phyloP scores from a whole-genome alignment of 192 early-diverging fungal species.

The Cladochytrium replicatum region DNA sequence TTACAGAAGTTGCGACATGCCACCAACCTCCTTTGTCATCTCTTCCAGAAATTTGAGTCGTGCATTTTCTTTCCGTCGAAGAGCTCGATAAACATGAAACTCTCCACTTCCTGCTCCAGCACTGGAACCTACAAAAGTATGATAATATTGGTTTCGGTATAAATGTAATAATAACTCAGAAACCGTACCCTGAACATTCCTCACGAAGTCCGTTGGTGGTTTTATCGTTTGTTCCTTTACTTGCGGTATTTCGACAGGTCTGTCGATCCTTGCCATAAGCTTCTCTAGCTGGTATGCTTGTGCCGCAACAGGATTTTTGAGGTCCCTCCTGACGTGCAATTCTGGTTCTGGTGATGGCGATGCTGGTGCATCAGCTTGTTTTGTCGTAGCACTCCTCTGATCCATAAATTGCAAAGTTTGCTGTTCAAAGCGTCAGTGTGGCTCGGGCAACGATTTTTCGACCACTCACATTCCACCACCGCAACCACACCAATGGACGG shows the following conservation, averaged over 20 bases:
- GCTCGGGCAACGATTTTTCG: too few species aligned
- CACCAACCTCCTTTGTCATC: conserved; percentile 51
- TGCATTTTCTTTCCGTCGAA: conserved; percentile 75
- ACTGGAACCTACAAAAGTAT: conserved; percentile 54
- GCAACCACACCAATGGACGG: too few species aligned
- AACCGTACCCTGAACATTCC: conserved; percentile 67
- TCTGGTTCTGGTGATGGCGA: too few species aligned
- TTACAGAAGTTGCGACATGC: too few species aligned
- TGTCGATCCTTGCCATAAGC: conserved; percentile 72
- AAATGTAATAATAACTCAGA: background rate
- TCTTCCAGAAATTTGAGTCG: conserved; percentile 73
- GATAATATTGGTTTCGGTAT: background rate
- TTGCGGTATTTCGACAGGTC: conserved; percentile 67
- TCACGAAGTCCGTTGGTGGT: conserved; percentile 74
- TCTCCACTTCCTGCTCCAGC: conserved; percentile 94
- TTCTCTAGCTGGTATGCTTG: conserved; percentile 61
- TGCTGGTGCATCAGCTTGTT: too few species aligned
- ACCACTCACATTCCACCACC: too few species aligned
- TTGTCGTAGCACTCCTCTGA: too few species aligned
- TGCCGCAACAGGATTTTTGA: too few species aligned
- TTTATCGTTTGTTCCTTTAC: conserved; percentile 35
- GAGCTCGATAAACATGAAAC: conserved; percentile 86
- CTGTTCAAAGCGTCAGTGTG: too few species aligned
- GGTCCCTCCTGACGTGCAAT: too few species aligned
- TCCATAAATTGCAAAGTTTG: too few species aligned